Conservation (phyloP, 345 rosid genomes). For the Toxicodendron radicans region DNA sequence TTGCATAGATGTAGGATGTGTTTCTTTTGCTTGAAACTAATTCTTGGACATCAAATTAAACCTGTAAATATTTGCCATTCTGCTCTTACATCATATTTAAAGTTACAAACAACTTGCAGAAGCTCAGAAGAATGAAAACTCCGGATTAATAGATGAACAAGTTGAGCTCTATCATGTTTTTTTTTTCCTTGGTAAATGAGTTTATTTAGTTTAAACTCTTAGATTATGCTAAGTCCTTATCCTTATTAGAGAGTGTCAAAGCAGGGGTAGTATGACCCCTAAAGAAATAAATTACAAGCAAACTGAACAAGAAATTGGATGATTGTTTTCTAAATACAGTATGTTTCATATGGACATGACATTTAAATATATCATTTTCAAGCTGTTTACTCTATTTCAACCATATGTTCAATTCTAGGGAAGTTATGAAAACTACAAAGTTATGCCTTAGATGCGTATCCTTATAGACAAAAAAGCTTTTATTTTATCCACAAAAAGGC, state of each 20-base stretch:
- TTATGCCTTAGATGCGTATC: background rate
- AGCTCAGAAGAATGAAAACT: background rate
- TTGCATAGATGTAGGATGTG: background rate
- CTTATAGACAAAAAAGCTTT: too few relatives aligned
- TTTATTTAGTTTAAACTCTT: background rate
- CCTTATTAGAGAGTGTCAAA: background rate
- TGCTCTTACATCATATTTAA: background rate
- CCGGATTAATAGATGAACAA: background rate
- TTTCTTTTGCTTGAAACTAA: background rate
- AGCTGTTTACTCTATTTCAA: background rate
- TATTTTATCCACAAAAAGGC: background rate
- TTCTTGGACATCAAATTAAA: background rate
- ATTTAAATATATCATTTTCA: background rate
- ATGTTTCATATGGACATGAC: background rate
- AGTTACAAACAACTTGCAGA: background rate
- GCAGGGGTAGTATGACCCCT: background rate
- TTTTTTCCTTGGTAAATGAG: background rate
- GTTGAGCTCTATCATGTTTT: background rate
- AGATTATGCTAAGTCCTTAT: background rate
- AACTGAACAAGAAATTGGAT: background rate
- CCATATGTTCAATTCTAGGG: background rate
- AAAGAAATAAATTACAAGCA: background rate
- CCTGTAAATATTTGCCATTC: background rate
- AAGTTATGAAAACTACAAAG: too few relatives aligned
- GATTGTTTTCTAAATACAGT: background rate